A percentile compares a stretch with the other conserved stretches of the same genome.
Evolutionary conservation across 1,139 yeast genomes (phyloP).

Genomic region (Yamadazyma dushanensis): DNA sequence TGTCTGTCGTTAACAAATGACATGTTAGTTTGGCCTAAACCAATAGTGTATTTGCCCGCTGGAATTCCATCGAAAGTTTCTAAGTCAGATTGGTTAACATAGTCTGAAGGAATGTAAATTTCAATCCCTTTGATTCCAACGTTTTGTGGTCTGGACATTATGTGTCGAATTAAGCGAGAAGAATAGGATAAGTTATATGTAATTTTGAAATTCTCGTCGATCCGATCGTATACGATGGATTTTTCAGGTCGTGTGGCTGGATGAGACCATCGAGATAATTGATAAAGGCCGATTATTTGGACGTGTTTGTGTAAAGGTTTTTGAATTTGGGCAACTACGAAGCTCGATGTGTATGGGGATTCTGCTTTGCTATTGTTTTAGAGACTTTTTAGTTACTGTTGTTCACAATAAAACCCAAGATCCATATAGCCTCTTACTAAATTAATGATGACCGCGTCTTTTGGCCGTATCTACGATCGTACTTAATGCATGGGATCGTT

Average conservation of each 20-base stretch:
- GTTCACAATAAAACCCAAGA: no score
- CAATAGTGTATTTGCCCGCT: slow-evolving; percentile 96
- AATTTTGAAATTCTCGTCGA: slow-evolving; percentile 8
- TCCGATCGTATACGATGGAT: slow-evolving; percentile 10
- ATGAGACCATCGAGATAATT: background rate
- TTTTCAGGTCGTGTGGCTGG: slow-evolving; percentile 6
- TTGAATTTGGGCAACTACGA: no score
- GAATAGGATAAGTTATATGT: slow-evolving; percentile 3
- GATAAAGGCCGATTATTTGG: no score
- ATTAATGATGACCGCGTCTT: no score
- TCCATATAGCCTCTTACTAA: no score
- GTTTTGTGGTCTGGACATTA: slow-evolving; percentile 42
- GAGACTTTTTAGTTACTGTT: no score
- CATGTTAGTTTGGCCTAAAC: slow-evolving; percentile 98
- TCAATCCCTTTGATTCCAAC: slow-evolving; percentile 97
- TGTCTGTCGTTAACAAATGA: slow-evolving; percentile 96
- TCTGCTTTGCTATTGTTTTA: no score
- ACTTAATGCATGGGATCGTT: no score
- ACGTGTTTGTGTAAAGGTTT: no score
- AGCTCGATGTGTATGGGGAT: no score
- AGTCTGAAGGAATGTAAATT: slow-evolving; percentile 80
- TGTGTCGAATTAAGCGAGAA: slow-evolving; percentile 1
- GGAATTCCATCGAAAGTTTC: slow-evolving; percentile 86
- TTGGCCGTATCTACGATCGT: no score
- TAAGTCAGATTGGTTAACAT: slow-evolving; percentile 84